Percentiles rank a stretch among this genome's conserved stretches.
Conservation (phyloP, 176 grass and related monocot species). For the Ampelocalamus luodianensis region DNA sequence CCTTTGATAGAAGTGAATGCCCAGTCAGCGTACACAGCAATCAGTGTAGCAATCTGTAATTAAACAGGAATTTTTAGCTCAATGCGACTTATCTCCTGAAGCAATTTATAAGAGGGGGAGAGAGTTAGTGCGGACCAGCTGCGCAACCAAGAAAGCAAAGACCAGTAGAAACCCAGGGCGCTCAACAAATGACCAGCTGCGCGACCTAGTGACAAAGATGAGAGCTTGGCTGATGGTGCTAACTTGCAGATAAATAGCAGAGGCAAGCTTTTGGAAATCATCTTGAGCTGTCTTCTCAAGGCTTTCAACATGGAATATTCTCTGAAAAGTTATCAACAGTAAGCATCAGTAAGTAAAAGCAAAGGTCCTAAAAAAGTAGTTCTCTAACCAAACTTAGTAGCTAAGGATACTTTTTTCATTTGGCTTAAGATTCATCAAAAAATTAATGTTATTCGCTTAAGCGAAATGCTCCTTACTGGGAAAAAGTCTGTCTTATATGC, state of each 20-base stretch:
- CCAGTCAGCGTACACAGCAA: slow-evolving; percentile 81
- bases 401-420: neutral
- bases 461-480: slow-evolving; percentile 45
- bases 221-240: slow-evolving; percentile 79
- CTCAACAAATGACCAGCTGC: slow-evolving; percentile 75
- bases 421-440: neutral
- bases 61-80: neutral
- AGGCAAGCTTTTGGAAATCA: slow-evolving; percentile 64
- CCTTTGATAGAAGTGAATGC: slow-evolving; percentile 81
- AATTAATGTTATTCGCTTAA: neutral
- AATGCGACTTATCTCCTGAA: neutral
- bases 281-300: slow-evolving; percentile 75
- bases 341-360: neutral
- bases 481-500: slow-evolving; percentile 75
- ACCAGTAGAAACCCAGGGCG: slow-evolving; percentile 64
- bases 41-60: slow-evolving; percentile 77
- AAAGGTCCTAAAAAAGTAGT: neutral
- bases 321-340: slow-evolving; percentile 35
- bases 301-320: slow-evolving; percentile 69
- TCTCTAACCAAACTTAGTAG: neutral
- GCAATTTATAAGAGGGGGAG: neutral
- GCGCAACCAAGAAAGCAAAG: slow-evolving; percentile 62
- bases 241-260: slow-evolving; percentile 77
- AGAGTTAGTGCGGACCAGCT: slow-evolving; percentile 49
- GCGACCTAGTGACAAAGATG: slow-evolving; percentile 72